Percentiles rank a stretch among this genome's conserved stretches.
Conservation (phyloP, 2,329 filamentous ascomycete species). For the Fusarium liriodendri region DNA sequence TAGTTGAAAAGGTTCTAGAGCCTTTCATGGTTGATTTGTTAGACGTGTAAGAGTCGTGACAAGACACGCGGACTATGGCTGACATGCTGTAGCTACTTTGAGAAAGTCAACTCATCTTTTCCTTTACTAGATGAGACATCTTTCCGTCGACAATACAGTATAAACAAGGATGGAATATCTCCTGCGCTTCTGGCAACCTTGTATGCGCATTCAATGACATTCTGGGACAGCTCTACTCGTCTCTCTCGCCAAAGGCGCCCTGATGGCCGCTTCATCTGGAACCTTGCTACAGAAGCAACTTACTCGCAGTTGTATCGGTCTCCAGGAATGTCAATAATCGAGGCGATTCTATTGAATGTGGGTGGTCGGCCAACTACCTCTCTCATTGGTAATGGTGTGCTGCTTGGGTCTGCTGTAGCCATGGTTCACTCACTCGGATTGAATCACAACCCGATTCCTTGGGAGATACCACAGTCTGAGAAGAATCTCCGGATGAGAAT, state of each 20-base stretch:
- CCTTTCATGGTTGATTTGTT: slow-evolving; percentile 64
- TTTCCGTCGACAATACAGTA: slow-evolving; percentile 61
- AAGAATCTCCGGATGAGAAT: slow-evolving; percentile 64
- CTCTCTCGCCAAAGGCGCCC: slow-evolving; percentile 61
- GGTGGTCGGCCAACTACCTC: slow-evolving; percentile 70
- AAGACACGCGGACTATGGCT: not conserved
- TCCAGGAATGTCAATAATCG: slow-evolving; percentile 68
- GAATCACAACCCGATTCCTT: slow-evolving; percentile 63
- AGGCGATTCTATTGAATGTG: slow-evolving; percentile 68
- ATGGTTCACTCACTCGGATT: slow-evolving; percentile 65
- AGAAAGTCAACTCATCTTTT: slow-evolving; percentile 67
- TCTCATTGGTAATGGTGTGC: slow-evolving; percentile 66
- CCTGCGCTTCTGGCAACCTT: slow-evolving; percentile 67
- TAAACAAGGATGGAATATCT: slow-evolving; percentile 61
- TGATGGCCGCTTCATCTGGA: slow-evolving; percentile 71
- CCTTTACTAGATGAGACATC: slow-evolving; percentile 68
- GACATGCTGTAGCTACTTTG: slow-evolving; percentile 33
- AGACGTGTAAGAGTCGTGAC: slow-evolving; percentile 51
- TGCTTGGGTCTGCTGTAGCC: slow-evolving; percentile 62
- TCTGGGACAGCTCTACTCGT: slow-evolving; percentile 63
- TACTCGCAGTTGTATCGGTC: slow-evolving; percentile 70
- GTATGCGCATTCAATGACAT: slow-evolving; percentile 68
- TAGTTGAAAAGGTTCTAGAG: slow-evolving; percentile 69
- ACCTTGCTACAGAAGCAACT: slow-evolving; percentile 68
- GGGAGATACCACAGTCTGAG: slow-evolving; percentile 63